Evolutionary conservation across 2,329 filamentous ascomycete species (phyloP).

Genomic region (Emergomyces pasteurianus): DNA sequence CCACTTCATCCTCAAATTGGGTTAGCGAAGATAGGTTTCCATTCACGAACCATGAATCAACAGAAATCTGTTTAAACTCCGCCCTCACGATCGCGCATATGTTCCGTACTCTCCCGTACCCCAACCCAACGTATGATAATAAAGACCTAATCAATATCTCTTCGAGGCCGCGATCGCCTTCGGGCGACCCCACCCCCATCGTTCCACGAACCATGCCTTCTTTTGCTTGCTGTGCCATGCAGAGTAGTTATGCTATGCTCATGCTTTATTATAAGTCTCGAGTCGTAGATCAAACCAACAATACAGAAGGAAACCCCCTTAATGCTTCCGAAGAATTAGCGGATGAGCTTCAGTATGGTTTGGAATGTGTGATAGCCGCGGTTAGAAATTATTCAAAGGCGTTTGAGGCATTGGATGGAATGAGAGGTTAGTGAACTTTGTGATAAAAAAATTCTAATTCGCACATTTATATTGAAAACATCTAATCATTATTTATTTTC

Average conservation of each 20-base stretch:
- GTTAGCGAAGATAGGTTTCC: constrained; percentile 23
- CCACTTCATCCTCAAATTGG: constrained; percentile 14
- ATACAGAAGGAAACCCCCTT: constrained; percentile 13
- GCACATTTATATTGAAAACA: neutral
- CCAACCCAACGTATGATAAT: constrained; percentile 18
- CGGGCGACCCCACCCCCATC: constrained; percentile 8
- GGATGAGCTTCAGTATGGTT: constrained; percentile 26
- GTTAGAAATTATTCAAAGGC: constrained; percentile 30
- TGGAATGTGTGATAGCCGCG: constrained; percentile 26
- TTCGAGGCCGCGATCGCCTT: neutral
- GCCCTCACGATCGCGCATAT: constrained; percentile 30
- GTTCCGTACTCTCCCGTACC: constrained; percentile 29
- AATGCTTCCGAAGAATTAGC: constrained; percentile 18
- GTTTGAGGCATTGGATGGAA: constrained; percentile 33
- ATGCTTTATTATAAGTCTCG: constrained; percentile 35
- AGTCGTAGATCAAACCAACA: constrained; percentile 22
- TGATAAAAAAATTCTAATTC: neutral
- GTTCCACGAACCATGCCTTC: constrained; percentile 35
- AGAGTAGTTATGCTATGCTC: constrained; percentile 35
- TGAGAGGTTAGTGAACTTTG: constrained; percentile 26
- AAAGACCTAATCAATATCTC: constrained; percentile 6
- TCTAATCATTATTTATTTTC: neutral
- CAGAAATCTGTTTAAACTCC: constrained; percentile 30
- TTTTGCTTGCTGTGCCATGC: constrained; percentile 37
- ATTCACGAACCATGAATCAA: constrained; percentile 30